A percentile compares a stretch with the other conserved stretches of the same genome.
Evolutionary conservation across 257 asterid species (phyloP).

Genomic region (Lycium barbarum): DNA sequence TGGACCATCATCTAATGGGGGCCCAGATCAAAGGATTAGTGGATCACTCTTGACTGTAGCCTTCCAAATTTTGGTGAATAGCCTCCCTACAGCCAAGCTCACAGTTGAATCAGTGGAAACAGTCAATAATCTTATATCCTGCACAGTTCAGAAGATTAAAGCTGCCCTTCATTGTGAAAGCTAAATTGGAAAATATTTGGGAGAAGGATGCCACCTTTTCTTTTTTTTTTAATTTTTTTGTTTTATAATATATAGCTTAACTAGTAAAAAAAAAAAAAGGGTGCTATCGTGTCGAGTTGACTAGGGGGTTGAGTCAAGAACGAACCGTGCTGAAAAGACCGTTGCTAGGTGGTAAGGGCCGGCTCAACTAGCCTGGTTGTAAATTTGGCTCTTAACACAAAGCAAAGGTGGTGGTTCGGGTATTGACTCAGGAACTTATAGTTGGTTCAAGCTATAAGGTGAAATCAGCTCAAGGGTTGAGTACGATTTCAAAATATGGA

Average conservation of each 20-base stretch:
- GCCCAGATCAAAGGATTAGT: slow-evolving; percentile 48
- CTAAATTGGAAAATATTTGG: slow-evolving; percentile 31
- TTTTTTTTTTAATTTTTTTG: neutral
- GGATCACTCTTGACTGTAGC: slow-evolving; percentile 92
- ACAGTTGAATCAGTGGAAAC: slow-evolving; percentile 96
- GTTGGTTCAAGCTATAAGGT: slow-evolving; percentile 39
- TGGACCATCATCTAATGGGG: slow-evolving; percentile 44
- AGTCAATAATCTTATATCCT: slow-evolving; percentile 80
- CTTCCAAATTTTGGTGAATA: slow-evolving; percentile 85
- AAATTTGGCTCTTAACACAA: slow-evolving; percentile 36
- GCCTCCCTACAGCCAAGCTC: slow-evolving; percentile 84
- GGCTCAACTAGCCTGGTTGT: neutral
- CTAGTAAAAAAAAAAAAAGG: neutral
- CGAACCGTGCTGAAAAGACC: slow-evolving; percentile 74
- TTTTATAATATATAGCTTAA: neutral
- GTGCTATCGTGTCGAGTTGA: neutral
- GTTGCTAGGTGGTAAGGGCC: slow-evolving; percentile 47
- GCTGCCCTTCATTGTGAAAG: slow-evolving; percentile 79
- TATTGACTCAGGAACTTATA: slow-evolving; percentile 75
- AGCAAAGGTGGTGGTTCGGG: slow-evolving; percentile 93
- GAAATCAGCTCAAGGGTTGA: slow-evolving; percentile 26
- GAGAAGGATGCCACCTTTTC: neutral
- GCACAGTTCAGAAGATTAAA: slow-evolving; percentile 95
- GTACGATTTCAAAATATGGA: neutral
- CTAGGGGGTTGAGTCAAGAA: slow-evolving; percentile 80